Evolutionary conservation across 495 filamentous ascomycete species (phyloP).

Genomic region (Trichoderma virens): DNA sequence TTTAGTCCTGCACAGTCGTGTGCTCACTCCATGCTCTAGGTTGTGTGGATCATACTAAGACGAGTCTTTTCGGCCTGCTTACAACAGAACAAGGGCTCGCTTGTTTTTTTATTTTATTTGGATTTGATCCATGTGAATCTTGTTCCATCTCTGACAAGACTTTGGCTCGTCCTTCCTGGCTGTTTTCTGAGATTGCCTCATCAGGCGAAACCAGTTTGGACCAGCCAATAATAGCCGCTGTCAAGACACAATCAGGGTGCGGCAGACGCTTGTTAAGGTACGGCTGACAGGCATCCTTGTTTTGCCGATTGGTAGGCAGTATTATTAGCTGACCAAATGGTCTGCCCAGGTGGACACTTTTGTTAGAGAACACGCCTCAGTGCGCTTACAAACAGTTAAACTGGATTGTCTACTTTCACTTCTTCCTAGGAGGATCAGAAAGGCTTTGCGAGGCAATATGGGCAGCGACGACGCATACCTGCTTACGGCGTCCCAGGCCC

Average conservation of each 20-base stretch:
- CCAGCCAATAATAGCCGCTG: background rate
- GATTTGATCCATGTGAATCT: background rate
- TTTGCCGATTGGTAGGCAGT: background rate
- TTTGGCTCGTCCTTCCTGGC: background rate
- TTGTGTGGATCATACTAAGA: background rate
- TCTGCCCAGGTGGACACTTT: background rate
- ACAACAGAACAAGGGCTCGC: background rate
- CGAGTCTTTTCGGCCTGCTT: background rate
- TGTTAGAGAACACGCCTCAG: background rate
- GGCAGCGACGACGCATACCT: constrained; percentile 22
- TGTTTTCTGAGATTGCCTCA: background rate
- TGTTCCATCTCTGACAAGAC: background rate
- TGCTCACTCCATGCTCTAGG: background rate
- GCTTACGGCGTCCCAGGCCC: constrained; percentile 32
- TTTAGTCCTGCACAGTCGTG: background rate
- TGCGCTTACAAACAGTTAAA: background rate
- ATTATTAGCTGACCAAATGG: background rate
- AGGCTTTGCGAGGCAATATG: constrained; percentile 23
- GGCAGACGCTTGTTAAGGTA: background rate
- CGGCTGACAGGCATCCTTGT: background rate
- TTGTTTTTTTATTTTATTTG: background rate
- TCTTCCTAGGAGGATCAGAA: background rate
- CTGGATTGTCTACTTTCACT: background rate
- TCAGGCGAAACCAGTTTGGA: background rate
- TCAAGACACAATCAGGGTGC: background rate